Evolutionary conservation across 441 rosid species (phyloP).

Genomic region (Pelargonium myrrhifolium): DNA sequence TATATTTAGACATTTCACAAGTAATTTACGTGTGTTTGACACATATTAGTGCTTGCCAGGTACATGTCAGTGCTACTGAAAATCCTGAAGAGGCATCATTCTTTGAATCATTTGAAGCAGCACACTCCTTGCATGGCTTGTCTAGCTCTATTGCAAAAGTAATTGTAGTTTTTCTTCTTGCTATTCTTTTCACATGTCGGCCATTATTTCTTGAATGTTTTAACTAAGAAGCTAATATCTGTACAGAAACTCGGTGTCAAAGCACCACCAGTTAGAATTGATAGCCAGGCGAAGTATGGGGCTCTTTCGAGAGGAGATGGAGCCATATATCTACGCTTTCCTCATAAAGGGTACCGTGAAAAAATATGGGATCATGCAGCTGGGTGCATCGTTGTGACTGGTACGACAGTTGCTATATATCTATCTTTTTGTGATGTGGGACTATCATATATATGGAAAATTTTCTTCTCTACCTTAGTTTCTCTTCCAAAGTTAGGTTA

Average conservation of each 20-base stretch:
- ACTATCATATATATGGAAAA: no score
- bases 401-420: conserved; percentile 30
- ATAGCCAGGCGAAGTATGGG: conserved; percentile 93
- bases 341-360: conserved; percentile 70
- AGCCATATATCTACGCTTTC: conserved; percentile 82
- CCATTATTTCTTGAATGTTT: not conserved
- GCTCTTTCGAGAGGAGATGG: conserved; percentile 87
- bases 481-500: no score
- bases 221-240: conserved; percentile 11
- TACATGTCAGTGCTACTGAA: conserved; percentile 61
- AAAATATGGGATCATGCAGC: conserved; percentile 98
- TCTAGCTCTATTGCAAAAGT: conserved; percentile 70
- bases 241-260: conserved; percentile 80
- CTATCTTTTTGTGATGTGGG: not conserved
- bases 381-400: conserved; percentile 76
- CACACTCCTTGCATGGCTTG: conserved; percentile 69
- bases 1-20: not conserved
- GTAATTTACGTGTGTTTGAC: not conserved
- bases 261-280: conserved; percentile 82
- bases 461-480: no score
- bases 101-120: conserved; percentile 86
- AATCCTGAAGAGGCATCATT: conserved; percentile 85
- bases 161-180: conserved; percentile 13
- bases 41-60: conserved; percentile 32
- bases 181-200: not conserved